These are phyloP conservation scores for Nicotiana sylvestris DNA, from an alignment of 257 asterid species.

Conservation along the genomic window DNA sequence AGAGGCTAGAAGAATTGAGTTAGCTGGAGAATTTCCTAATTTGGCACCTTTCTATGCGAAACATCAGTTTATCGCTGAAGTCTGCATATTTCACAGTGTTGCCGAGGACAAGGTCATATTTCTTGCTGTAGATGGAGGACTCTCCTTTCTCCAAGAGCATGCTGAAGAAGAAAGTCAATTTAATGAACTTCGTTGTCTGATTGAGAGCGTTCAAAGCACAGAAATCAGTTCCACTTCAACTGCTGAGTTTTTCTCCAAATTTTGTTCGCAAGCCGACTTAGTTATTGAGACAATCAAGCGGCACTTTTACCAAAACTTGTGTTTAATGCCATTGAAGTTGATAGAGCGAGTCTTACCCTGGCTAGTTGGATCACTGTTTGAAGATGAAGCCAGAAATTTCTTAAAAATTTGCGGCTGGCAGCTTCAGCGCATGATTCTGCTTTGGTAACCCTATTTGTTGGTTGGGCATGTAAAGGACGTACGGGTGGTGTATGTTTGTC, in stretches of 20 bases:
- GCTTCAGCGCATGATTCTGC: conserved; percentile 39
- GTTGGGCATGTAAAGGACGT: conserved; percentile 50
- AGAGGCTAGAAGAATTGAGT: conserved; percentile 36
- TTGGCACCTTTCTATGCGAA: conserved; percentile 31
- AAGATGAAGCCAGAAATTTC: conserved; percentile 37
- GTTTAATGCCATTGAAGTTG: conserved; percentile 45
- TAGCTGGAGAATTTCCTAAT: conserved; percentile 35
- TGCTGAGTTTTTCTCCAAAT: conserved; percentile 37
- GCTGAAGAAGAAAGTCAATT: conserved; percentile 43
- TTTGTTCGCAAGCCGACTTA: conserved; percentile 25
- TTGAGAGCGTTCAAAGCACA: conserved; percentile 35
- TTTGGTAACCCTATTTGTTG: conserved; percentile 40
- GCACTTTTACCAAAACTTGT: conserved; percentile 27
- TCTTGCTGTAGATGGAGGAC: conserved; percentile 43
- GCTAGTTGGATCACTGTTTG: conserved; percentile 33
- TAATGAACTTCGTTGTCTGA: conserved; percentile 35
- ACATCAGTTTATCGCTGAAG: conserved; percentile 40
- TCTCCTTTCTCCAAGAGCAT: conserved; percentile 40
- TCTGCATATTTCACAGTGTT: conserved; percentile 44
- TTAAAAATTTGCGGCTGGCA: conserved; percentile 43
- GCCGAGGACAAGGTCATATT: conserved; percentile 48
- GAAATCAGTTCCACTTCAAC: conserved; percentile 37
- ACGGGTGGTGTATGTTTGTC: conserved; percentile 37
- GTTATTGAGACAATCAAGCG: no score
- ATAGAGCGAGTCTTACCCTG: conserved; percentile 48